These are phyloP conservation scores for Ehretia macrophylla DNA, from an alignment of 257 asterid species.

Conservation along the genomic window DNA sequence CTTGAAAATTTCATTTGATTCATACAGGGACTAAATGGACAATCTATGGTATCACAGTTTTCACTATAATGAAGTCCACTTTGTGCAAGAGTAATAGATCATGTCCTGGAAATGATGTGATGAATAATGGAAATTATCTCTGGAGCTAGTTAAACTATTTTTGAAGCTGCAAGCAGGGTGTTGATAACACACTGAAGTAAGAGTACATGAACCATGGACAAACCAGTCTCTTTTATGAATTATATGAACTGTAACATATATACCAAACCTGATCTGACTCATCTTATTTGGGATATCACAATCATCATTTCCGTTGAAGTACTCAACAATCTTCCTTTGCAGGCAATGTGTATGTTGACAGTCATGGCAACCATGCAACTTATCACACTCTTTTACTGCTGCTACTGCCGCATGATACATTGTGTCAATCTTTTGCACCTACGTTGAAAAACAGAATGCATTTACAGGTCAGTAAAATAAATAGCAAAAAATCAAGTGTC, in stretches of 20 bases:
- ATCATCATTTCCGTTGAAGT: conserved; percentile 51
- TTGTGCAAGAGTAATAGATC: not conserved
- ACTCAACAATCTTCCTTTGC: conserved; percentile 61
- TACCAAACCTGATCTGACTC: conserved; percentile 57
- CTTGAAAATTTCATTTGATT: no score
- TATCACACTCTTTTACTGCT: conserved; percentile 65
- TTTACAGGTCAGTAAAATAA: conserved; percentile 2
- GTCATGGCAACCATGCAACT: conserved; percentile 49
- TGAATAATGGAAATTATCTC: not conserved
- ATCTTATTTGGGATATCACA: conserved; percentile 36
- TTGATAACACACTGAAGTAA: no score
- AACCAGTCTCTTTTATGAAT: no score
- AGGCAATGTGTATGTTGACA: conserved; percentile 71
- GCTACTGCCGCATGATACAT: conserved; percentile 58
- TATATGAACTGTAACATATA: no score
- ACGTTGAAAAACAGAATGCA: conserved; percentile 14
- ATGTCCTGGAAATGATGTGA: no score
- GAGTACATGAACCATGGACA: no score
- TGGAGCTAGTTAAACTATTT: not conserved
- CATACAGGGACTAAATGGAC: not conserved
- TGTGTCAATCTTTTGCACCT: conserved; percentile 74
- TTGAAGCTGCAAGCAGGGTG: not conserved
- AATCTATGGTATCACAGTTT: no score
- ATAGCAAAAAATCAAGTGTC: not conserved
- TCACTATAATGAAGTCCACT: not conserved